Conservation (phyloP, 305 asterid species). For the Fraxinus sp. region DNA sequence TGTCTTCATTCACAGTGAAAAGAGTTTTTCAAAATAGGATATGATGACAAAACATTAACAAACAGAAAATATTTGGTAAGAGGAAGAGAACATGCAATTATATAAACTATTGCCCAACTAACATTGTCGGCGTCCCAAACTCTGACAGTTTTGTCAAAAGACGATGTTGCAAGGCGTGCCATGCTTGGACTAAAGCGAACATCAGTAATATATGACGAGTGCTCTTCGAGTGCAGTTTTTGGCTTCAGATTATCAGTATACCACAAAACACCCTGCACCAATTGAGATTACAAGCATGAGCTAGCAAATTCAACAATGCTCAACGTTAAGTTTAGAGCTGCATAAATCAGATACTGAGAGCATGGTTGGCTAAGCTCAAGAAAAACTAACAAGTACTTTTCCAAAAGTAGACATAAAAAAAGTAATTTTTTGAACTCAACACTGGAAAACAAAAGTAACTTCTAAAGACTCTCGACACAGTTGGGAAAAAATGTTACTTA, state of each 20-base stretch:
- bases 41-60: neutral
- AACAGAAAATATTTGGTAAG: neutral
- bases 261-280: conserved; percentile 86
- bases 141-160: conserved; percentile 91
- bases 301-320: neutral
- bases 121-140: conserved; percentile 97
- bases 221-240: conserved; percentile 87
- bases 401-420: neutral
- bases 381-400: neutral
- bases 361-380: neutral
- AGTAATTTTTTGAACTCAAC: neutral
- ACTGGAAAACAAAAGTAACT: neutral
- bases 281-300: conserved; percentile 11
- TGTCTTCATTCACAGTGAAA: neutral
- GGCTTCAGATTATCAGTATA: conserved; percentile 70
- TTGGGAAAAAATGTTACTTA: neutral
- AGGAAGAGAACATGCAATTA: neutral
- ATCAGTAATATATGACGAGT: conserved; percentile 75
- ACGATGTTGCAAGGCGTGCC: conserved; percentile 96
- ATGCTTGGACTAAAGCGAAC: conserved; percentile 95
- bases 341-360: neutral
- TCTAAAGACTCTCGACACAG: neutral
- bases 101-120: conserved; percentile 31
- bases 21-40: neutral
- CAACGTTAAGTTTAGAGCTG: conserved; percentile 2